Conservation (phyloP, 2,329 filamentous ascomycete genomes). For the Ascomycota sp. region DNA sequence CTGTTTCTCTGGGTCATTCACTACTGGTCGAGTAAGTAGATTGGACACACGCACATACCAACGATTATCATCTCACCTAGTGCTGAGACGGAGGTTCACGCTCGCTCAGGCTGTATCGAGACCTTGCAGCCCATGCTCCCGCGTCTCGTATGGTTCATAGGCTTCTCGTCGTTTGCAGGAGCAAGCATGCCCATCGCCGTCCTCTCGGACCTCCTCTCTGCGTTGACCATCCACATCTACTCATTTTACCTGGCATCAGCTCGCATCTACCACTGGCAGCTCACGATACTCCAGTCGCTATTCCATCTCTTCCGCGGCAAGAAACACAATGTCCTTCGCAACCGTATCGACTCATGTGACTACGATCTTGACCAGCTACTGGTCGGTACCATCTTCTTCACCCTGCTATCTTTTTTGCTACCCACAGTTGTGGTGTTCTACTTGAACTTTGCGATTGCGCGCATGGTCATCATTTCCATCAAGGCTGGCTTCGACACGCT, state of each 20-base stretch:
- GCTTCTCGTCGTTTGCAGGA: constrained; percentile 84
- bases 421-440: constrained; percentile 96
- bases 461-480: constrained; percentile 85
- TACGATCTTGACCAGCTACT: constrained; percentile 95
- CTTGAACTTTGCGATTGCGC: constrained; percentile 78
- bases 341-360: constrained; percentile 95
- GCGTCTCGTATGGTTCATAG: constrained; percentile 75
- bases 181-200: constrained; percentile 94
- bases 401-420: constrained; percentile 79
- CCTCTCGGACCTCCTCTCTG: constrained; percentile 80
- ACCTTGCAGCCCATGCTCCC: constrained; percentile 65
- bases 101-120: constrained; percentile 45
- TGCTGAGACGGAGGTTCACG: neutral
- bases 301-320: constrained; percentile 97
- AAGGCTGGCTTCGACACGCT: constrained; percentile 84
- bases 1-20: constrained; percentile 97
- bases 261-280: constrained; percentile 95
- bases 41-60: neutral
- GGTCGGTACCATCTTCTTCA: constrained; percentile 90
- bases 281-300: constrained; percentile 89
- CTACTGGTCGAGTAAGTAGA: constrained; percentile 76
- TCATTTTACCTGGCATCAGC: constrained; percentile 95
- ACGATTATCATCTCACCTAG: too few species aligned
- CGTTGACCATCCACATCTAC: constrained; percentile 89
- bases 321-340: constrained; percentile 90